These are phyloP conservation scores for Penicillium janthinellum DNA, from an alignment of 2,329 filamentous ascomycete species.

Conservation along the genomic window DNA sequence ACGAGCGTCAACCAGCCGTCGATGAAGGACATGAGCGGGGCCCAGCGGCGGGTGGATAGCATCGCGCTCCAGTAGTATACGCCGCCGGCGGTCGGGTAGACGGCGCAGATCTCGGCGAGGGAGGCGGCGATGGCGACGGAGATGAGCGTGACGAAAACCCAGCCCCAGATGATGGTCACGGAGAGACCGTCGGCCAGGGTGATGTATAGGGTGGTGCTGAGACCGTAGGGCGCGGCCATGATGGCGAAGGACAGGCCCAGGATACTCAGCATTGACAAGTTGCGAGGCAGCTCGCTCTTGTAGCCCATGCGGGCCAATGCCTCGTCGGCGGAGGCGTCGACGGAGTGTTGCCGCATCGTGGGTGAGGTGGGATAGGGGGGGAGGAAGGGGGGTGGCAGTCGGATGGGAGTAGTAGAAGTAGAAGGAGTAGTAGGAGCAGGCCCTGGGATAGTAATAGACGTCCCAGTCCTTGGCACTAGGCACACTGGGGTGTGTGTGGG, in stretches of 20 bases:
- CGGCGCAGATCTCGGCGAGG: conserved; percentile 69
- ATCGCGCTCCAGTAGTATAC: conserved; percentile 74
- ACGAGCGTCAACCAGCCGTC: conserved; percentile 73
- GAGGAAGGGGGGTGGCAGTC: not conserved
- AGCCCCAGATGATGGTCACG: conserved; percentile 71
- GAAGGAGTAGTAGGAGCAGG: not conserved
- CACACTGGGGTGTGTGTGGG: not conserved
- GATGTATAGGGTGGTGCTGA: conserved; percentile 69
- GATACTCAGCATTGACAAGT: conserved; percentile 69
- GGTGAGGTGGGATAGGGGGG: not conserved
- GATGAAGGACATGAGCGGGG: conserved; percentile 68
- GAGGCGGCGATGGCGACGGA: conserved; percentile 66
- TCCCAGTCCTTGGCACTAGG: not conserved
- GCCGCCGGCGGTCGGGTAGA: conserved; percentile 68
- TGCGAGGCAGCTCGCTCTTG: conserved; percentile 66
- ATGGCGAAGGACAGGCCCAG: conserved; percentile 72
- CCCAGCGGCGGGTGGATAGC: conserved; percentile 65
- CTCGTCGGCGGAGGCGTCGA: conserved; percentile 54
- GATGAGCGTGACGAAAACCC: conserved; percentile 66
- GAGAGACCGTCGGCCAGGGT: conserved; percentile 68
- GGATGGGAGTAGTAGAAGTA: not conserved
- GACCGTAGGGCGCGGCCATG: conserved; percentile 71
- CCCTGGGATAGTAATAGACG: not conserved
- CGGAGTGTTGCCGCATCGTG: conserved; percentile 25
- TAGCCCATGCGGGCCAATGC: conserved; percentile 69